Conservation (phyloP, 805 yeast genomes). For the Wickerhamomyces xylosicus region DNA sequence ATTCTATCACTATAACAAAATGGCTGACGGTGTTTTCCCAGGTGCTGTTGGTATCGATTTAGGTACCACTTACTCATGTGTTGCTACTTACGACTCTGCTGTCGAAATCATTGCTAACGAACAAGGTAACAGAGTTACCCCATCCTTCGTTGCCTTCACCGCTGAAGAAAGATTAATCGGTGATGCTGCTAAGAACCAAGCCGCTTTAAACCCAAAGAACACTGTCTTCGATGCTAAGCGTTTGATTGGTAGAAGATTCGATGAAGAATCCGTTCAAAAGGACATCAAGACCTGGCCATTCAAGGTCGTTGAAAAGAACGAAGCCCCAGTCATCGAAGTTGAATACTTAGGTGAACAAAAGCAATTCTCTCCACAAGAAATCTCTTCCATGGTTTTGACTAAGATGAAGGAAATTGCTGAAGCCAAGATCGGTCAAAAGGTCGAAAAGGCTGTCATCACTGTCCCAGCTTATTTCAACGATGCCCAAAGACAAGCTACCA, state of each 20-base stretch:
- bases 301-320: conserved; percentile 55
- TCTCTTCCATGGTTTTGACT: conserved; percentile 68
- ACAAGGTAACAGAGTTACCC: conserved; percentile 81
- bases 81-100: conserved; percentile 67
- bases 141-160: conserved; percentile 74
- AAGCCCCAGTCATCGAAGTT: conserved; percentile 62
- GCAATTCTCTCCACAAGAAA: conserved; percentile 66
- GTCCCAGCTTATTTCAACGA: conserved; percentile 78
- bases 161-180: conserved; percentile 72
- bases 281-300: conserved; percentile 89
- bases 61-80: conserved; percentile 83
- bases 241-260: conserved; percentile 73
- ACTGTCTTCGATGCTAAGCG: conserved; percentile 79
- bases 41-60: conserved; percentile 99
- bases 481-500: conserved; percentile 75
- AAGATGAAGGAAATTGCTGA: conserved; percentile 80
- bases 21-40: conserved; percentile 98
- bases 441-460: conserved; percentile 67
- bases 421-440: conserved; percentile 62
- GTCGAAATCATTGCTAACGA: conserved; percentile 76
- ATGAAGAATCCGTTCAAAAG: conserved; percentile 68
- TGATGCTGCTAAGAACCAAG: conserved; percentile 80
- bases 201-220: conserved; percentile 69
- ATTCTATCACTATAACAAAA: conserved; percentile 21
- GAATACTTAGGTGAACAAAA: conserved; percentile 60